Evolutionary conservation across 176 grass and related monocot genomes (phyloP), one percentile per base, ranked within the genome.

Genomic region (Carex cristatella): DNA sequence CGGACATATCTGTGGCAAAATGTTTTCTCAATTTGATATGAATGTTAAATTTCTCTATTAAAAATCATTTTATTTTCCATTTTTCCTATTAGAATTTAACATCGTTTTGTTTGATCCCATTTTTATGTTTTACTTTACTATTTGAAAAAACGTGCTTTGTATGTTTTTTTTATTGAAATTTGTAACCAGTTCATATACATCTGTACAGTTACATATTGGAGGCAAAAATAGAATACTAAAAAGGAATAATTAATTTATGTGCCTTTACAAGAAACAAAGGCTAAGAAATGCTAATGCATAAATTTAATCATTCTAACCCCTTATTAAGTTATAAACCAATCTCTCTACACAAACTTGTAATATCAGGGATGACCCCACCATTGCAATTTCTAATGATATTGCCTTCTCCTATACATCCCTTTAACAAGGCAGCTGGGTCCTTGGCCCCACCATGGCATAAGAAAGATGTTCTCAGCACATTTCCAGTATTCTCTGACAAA

Each of bases 391-490:
- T 88, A 73, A 98, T 90, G 28, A 96, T 86, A 27, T 46, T 9
- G 5, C 86, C 74, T 65, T 91, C 70, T n/a, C 91, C 89, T 65
- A 83, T 83, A 82, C 94, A 87, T 80, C 93, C 93, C 85, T 92
- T 93, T 30, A 98, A 80, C 85, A 98, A 61, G 61, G 85, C 79
- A 33, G 85, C 82, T 61, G 95, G 92, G 55, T 98, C 77, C 85
- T 94, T 98, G 23, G 86, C 91, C 61, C 93, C 92, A 56, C 93
- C 95, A 78, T 92, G 59, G 40, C 48, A 86, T n/a, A 98, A 71
- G 74, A 98, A 90, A 82, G 87, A 94, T 55, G 82, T 86, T 85
- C 93, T 84, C 15, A 98, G 79, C 0, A 69, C 63, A 40, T 70
- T 82, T 60, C 93, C 95, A 69, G 91, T 91, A 64, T 82, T 75